Evolutionary conservation across 1,139 yeast genomes (phyloP).

Genomic region (Blastobotrys buckinghamii): DNA sequence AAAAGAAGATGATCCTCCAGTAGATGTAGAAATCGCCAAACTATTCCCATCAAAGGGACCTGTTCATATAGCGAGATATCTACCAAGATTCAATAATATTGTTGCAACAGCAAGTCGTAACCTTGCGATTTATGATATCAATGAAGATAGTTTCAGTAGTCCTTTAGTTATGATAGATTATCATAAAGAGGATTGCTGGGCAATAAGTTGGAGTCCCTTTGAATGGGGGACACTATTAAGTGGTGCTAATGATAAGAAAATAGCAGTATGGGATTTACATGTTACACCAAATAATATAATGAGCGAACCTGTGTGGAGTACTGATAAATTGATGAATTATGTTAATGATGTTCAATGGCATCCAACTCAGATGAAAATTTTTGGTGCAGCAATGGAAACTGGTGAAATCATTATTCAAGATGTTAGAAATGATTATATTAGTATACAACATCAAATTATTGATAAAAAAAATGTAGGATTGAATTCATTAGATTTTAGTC

Average conservation of each 20-base stretch:
- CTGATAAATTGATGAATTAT: slow-evolving; percentile 3
- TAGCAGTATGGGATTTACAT: slow-evolving; percentile 62
- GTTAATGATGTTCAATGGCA: slow-evolving; percentile 12
- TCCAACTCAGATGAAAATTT: slow-evolving; percentile 37
- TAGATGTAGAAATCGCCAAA: slow-evolving; percentile 1
- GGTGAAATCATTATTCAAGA: slow-evolving; percentile 63
- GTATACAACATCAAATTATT: slow-evolving; percentile 18
- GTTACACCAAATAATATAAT: slow-evolving; percentile 5
- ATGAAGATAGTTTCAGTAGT: slow-evolving; percentile 1
- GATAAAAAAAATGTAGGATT: slow-evolving; percentile 39
- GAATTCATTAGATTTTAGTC: slow-evolving; percentile 62
- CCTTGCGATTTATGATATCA: slow-evolving; percentile 1
- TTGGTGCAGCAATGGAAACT: slow-evolving; percentile 75
- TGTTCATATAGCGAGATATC: slow-evolving; percentile 2
- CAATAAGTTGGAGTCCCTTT: slow-evolving; percentile 56
- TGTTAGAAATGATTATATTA: slow-evolving; percentile 35
- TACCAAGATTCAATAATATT: slow-evolving; percentile 4
- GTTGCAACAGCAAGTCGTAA: slow-evolving; percentile 7
- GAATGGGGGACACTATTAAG: slow-evolving; percentile 44
- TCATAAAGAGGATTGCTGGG: slow-evolving; percentile 64
- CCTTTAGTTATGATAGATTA: slow-evolving; percentile 39
- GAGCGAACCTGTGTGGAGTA: slow-evolving; percentile 4
- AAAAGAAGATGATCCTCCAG: slow-evolving; percentile 19
- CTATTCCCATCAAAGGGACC: slow-evolving; percentile 3
- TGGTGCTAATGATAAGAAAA: slow-evolving; percentile 59